Evolutionary conservation across 176 grass and related monocot species (phyloP).

Genomic region (bread wheat (Triticum aestivum)): DNA sequence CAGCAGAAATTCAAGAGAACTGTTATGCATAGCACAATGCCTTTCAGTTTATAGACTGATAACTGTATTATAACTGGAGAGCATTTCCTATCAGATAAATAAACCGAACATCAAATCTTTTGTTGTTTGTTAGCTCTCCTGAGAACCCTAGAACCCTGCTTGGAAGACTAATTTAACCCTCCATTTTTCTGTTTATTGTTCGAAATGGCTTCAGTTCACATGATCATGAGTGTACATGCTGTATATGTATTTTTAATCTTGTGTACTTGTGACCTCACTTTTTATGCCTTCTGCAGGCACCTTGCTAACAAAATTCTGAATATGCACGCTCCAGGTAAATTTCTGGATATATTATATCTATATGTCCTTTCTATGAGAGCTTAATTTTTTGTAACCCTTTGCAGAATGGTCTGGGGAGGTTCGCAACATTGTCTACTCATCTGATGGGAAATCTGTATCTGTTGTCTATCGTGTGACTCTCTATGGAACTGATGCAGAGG

Average conservation of each 20-base stretch:
- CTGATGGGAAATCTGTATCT: constrained; percentile 76
- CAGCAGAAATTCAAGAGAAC: neutral
- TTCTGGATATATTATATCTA: neutral
- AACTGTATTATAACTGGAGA: neutral
- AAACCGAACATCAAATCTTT: neutral
- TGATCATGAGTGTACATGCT: neutral
- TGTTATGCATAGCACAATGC: constrained; percentile 2
- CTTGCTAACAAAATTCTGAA: constrained; percentile 90
- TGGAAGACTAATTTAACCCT: neutral
- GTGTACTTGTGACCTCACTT: constrained; percentile 3
- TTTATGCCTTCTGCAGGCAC: constrained; percentile 65
- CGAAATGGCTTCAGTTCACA: neutral
- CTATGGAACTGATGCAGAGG: constrained; percentile 92
- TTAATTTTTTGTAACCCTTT: constrained; percentile 20
- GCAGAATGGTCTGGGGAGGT: constrained; percentile 96
- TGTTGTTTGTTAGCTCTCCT: neutral
- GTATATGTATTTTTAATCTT: neutral
- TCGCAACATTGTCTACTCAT: constrained; percentile 74
- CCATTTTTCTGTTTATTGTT: neutral
- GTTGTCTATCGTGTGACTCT: constrained; percentile 94
- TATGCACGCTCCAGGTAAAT: constrained; percentile 73
- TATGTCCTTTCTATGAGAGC: neutral
- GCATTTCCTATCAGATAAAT: neutral
- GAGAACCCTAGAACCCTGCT: neutral
- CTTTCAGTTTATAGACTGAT: neutral